These are phyloP conservation scores for Omphalotus guepiniiformis DNA, from an alignment of 768 basidiomycete species.

Conservation along the genomic window DNA sequence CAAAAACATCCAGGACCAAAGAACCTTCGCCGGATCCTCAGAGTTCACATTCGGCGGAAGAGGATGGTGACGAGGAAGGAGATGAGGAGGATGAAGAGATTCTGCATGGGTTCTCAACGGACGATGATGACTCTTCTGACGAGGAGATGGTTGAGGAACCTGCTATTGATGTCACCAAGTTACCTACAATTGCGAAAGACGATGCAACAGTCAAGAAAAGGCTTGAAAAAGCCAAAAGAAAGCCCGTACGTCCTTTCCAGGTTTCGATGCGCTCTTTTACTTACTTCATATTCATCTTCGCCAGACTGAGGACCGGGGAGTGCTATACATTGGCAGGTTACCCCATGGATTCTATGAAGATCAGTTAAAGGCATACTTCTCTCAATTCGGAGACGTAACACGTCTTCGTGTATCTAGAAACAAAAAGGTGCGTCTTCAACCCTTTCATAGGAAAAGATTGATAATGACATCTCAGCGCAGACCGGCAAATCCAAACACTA, in stretches of 20 bases:
- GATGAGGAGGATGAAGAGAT: conserved; percentile 20
- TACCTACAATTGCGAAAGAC: conserved; percentile 88
- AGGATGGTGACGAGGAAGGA: not conserved
- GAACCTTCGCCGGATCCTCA: not conserved
- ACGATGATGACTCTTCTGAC: conserved; percentile 73
- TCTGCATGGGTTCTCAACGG: conserved; percentile 72
- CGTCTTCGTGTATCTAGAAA: conserved; percentile 89
- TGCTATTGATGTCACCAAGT: conserved; percentile 60
- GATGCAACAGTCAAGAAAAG: conserved; percentile 72
- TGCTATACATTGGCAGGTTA: conserved; percentile 84
- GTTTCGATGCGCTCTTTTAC: not conserved
- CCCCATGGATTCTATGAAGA: conserved; percentile 99
- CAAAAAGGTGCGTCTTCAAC: conserved; percentile 60
- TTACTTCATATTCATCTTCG: conserved; percentile 5
- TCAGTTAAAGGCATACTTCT: conserved; percentile 87
- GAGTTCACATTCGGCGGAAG: not conserved
- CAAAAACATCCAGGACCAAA: not conserved
- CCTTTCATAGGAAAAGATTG: not conserved
- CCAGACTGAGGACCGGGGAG: conserved; percentile 68
- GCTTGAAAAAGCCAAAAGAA: conserved; percentile 55
- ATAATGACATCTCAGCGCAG: conserved; percentile 34
- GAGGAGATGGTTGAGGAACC: conserved; percentile 63
- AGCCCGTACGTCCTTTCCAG: conserved; percentile 53
- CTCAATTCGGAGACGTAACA: conserved; percentile 90
- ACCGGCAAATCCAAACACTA: conserved; percentile 97